These are phyloP conservation scores for Hypoxylon sp. DNA, from an alignment of 2,329 filamentous ascomycete genomes.

Conservation along the genomic window DNA sequence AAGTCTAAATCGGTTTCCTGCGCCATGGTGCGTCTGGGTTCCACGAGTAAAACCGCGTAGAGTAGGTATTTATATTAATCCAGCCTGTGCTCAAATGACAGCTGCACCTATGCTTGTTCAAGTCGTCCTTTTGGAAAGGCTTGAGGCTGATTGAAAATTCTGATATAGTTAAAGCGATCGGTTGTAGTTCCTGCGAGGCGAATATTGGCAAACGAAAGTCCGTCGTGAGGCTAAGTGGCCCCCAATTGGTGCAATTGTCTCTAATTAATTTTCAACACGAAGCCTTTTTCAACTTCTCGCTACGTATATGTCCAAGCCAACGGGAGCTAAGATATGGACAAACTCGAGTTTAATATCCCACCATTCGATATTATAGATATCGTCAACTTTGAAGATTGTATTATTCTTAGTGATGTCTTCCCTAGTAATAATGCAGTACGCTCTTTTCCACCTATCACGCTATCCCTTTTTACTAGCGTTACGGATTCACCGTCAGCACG, in stretches of 20 bases:
- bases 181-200: background rate
- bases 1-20: slow-evolving; percentile 58
- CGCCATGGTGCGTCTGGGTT: slow-evolving; percentile 14
- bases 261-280: background rate
- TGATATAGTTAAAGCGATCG: background rate
- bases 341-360: background rate
- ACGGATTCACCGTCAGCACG: background rate
- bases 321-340: background rate
- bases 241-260: slow-evolving; percentile 5
- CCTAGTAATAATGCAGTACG: background rate
- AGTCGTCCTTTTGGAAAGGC: background rate
- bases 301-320: background rate
- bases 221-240: background rate
- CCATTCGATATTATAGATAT: background rate
- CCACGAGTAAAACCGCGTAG: background rate
- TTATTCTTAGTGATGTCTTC: background rate
- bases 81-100: background rate
- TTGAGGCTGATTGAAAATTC: background rate
- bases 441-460: background rate
- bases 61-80: background rate
- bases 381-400: background rate
- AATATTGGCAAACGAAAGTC: background rate
- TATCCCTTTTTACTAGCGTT: background rate
- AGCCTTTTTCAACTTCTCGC: background rate
- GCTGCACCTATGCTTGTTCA: background rate